A percentile compares a stretch with the other conserved stretches of the same genome.
These are phyloP conservation scores for Kwoniella dejecticola DNA, from an alignment of 768 basidiomycete species.

Conservation along the genomic window DNA sequence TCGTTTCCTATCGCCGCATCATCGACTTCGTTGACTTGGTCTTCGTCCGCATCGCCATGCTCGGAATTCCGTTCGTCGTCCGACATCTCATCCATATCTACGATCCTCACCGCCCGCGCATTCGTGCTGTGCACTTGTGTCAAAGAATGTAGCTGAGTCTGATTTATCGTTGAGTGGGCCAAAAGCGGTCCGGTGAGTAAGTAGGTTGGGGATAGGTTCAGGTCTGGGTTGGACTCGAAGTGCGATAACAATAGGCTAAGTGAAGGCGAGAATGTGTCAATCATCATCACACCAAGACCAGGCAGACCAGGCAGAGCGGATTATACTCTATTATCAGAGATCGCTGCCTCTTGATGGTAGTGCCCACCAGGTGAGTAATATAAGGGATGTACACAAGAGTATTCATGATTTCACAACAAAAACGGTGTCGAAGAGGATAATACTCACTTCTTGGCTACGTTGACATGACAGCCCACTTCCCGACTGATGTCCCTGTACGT, in stretches of 20 bases:
- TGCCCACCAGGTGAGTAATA: too few species aligned
- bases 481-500: constrained; percentile 45
- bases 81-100: constrained; percentile 47
- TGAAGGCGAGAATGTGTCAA: too few species aligned
- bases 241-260: too few species aligned
- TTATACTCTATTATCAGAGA: too few species aligned
- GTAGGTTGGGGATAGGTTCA: constrained; percentile 32
- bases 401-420: neutral
- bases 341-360: too few species aligned
- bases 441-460: constrained; percentile 51
- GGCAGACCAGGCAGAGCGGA: too few species aligned
- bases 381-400: too few species aligned
- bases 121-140: constrained; percentile 7
- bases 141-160: constrained; percentile 22
- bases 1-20: constrained; percentile 27
- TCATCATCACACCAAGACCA: too few species aligned
- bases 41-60: constrained; percentile 26
- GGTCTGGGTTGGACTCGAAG: too few species aligned
- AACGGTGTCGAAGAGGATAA: too few species aligned
- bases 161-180: constrained; percentile 19
- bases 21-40: too few species aligned
- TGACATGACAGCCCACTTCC: constrained; percentile 47
- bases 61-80: constrained; percentile 48
- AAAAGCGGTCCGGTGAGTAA: constrained; percentile 40
- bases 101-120: constrained; percentile 31